These are phyloP conservation scores for Aspergillus quadricinctus DNA, from an alignment of 2,329 filamentous ascomycete species.

Conservation along the genomic window DNA sequence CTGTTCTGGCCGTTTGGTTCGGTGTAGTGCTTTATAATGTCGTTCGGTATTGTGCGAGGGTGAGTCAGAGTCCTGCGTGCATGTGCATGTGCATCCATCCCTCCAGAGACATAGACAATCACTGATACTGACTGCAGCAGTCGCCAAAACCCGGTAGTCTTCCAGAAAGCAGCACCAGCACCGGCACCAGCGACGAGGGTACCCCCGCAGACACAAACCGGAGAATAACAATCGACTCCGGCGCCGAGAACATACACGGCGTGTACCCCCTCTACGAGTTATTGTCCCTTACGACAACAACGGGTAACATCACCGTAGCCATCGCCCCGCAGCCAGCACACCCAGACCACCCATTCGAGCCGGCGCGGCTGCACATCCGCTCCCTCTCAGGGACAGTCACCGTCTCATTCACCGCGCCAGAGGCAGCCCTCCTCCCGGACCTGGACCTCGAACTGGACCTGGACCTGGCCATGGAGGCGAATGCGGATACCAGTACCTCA, in stretches of 20 bases:
- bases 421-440: slow-evolving; percentile 1
- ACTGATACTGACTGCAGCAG: not conserved
- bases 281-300: slow-evolving; percentile 26
- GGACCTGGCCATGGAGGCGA: not conserved
- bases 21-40: not conserved
- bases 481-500: too few relatives aligned
- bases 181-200: too few relatives aligned
- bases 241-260: slow-evolving; percentile 19
- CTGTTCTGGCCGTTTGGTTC: not conserved
- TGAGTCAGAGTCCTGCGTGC: not conserved
- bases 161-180: not conserved
- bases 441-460: slow-evolving; percentile 3
- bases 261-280: slow-evolving; percentile 30
- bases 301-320: slow-evolving; percentile 25
- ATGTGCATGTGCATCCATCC: not conserved
- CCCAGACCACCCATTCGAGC: slow-evolving; percentile 13
- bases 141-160: not conserved
- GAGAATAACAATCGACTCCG: slow-evolving; percentile 17
- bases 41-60: not conserved
- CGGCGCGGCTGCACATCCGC: slow-evolving; percentile 24
- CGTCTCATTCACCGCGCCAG: slow-evolving; percentile 16
- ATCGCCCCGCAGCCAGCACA: slow-evolving; percentile 29
- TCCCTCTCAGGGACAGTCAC: slow-evolving; percentile 23
- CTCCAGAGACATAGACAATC: too few relatives aligned
- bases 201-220: not conserved